phyloP scores from a whole-genome alignment of 495 filamentous ascomycete genomes.

The Xylaria nigripes region DNA sequence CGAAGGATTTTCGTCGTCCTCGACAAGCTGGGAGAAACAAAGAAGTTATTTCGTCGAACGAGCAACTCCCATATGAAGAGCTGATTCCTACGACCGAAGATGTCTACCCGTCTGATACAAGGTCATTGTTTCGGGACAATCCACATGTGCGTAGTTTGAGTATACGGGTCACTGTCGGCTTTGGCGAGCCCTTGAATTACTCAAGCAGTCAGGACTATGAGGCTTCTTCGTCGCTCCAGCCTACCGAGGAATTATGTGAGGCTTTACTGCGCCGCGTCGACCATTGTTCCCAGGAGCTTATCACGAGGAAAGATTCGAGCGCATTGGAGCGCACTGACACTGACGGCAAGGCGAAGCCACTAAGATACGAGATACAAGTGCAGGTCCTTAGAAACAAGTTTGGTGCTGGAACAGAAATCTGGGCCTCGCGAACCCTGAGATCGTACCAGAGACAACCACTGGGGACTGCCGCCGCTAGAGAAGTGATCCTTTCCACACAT shows the following conservation, averaged over 20 bases:
- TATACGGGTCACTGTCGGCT: constrained; percentile 37
- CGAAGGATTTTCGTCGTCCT: constrained; percentile 20
- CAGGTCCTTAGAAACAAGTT: constrained; percentile 30
- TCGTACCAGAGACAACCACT: constrained; percentile 41
- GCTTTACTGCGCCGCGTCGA: constrained; percentile 39
- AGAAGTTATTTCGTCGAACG: constrained; percentile 4
- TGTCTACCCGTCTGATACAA: constrained; percentile 5
- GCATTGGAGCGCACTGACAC: constrained; percentile 31
- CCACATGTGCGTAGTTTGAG: constrained; percentile 20
- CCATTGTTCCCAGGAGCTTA: constrained; percentile 39
- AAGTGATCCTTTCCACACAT: constrained; percentile 36
- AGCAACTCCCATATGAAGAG: not conserved
- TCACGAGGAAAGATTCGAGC: constrained; percentile 40
- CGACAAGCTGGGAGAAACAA: constrained; percentile 13
- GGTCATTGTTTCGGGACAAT: constrained; percentile 11
- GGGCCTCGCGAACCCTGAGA: constrained; percentile 36
- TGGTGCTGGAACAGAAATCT: constrained; percentile 34
- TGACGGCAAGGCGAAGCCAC: constrained; percentile 32
- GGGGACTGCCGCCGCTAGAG: constrained; percentile 30
- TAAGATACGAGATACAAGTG: constrained; percentile 38
- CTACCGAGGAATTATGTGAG: constrained; percentile 33
- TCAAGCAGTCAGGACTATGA: constrained; percentile 36
- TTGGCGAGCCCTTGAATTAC: constrained; percentile 35
- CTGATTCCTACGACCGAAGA: constrained; percentile 1
- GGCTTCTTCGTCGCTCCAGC: constrained; percentile 31